phyloP scores from a whole-genome alignment of 352 stramenopile genomes.

The Pythium brachiatum region DNA sequence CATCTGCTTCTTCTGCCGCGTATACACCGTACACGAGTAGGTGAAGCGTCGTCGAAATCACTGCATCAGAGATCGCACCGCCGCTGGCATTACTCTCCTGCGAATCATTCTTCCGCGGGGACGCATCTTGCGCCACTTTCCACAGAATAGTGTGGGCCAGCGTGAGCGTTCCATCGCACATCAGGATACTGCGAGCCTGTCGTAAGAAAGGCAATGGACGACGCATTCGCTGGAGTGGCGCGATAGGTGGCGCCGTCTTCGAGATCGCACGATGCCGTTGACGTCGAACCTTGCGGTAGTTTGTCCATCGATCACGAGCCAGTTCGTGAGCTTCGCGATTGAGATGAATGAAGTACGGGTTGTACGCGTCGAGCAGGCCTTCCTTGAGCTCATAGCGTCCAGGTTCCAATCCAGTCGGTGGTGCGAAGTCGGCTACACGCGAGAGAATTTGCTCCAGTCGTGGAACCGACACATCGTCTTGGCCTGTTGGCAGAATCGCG shows the following conservation, averaged over 20 bases:
- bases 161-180: constrained; percentile 61
- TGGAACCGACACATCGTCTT: constrained; percentile 75
- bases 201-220: constrained; percentile 45
- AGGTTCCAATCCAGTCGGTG: constrained; percentile 70
- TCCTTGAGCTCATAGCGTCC: constrained; percentile 80
- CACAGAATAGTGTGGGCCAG: constrained; percentile 69
- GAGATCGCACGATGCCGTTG: constrained; percentile 15
- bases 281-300: constrained; percentile 56
- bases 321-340: constrained; percentile 82
- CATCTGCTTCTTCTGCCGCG: constrained; percentile 33
- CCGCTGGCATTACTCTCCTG: constrained; percentile 2
- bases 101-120: not conserved
- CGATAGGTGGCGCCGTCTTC: constrained; percentile 18
- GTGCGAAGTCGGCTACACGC: constrained; percentile 70
- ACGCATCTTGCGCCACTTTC: constrained; percentile 36
- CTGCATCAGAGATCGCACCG: constrained; percentile 62
- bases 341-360: constrained; percentile 84
- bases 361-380: constrained; percentile 72
- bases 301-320: constrained; percentile 81
- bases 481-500: constrained; percentile 73
- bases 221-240: constrained; percentile 25
- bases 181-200: constrained; percentile 57
- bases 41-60: constrained; percentile 81
- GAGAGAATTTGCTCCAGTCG: constrained; percentile 60
- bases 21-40: constrained; percentile 79